These are phyloP conservation scores for Vitis rupestris DNA, from an alignment of 164 flowering plant species.

Conservation along the genomic window DNA sequence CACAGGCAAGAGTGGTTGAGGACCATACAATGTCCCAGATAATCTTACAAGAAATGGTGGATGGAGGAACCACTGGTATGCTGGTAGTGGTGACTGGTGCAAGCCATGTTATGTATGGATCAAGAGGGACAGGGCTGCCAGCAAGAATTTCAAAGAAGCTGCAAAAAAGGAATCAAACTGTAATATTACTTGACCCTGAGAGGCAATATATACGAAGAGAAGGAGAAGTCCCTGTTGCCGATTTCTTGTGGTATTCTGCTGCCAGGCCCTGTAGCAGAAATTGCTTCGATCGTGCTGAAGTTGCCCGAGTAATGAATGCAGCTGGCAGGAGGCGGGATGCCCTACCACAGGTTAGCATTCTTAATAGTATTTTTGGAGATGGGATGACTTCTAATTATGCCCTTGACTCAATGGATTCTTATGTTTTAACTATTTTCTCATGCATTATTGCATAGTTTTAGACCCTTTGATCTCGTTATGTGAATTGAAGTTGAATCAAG, in stretches of 20 bases:
- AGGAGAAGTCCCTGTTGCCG: conserved; percentile 95
- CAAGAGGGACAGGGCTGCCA: conserved; percentile 89
- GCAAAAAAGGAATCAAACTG: conserved; percentile 86
- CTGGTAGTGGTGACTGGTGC: conserved; percentile 93
- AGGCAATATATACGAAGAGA: conserved; percentile 82
- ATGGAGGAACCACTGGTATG: conserved; percentile 69
- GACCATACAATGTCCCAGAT: conserved; percentile 87
- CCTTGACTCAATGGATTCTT: not conserved
- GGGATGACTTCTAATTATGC: not conserved
- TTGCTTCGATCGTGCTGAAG: conserved; percentile 98
- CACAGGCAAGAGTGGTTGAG: conserved; percentile 83
- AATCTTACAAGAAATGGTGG: conserved; percentile 53
- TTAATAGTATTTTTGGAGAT: not conserved
- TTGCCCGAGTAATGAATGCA: conserved; percentile 97
- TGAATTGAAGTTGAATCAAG: not conserved
- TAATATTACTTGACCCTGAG: conserved; percentile 89
- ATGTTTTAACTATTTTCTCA: not conserved
- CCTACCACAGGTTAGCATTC: conserved; percentile 74
- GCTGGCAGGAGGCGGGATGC: conserved; percentile 94
- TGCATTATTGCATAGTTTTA: not conserved
- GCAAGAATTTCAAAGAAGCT: conserved; percentile 90
- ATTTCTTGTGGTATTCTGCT: conserved; percentile 97
- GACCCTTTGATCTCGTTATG: not conserved
- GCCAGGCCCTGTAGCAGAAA: conserved; percentile 92
- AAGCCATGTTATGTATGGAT: conserved; percentile 82